Evolutionary conservation across 1,284 basidiomycete genomes (phyloP), one percentile per base, ranked within the genome.

Genomic region (Polyporus tsugae): DNA sequence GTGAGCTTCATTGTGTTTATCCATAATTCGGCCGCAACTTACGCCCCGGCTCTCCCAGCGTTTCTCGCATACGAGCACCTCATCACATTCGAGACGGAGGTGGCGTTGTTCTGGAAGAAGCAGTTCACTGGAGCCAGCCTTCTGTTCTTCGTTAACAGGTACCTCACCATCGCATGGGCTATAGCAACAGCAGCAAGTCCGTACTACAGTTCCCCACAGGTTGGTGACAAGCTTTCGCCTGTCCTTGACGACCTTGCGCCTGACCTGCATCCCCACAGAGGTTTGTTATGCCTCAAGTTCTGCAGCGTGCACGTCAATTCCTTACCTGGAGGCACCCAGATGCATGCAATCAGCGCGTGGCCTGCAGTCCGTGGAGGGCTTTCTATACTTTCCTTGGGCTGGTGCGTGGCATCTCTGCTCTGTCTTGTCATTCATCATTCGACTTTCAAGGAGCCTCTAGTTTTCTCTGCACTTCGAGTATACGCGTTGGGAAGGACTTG

Each of bases 401-500:
- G 22, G 58, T 59, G 11, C 11, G 58, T 59, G 5, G n/a, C 19
- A 25, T 3, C 17, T 1, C 38, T 25, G n/a, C 25, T 11, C 49
- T n/a, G 9, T 52, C 49, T 9, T 29, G 49, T 52, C 49, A 52
- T 9, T 59, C 58, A 13, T 11, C 1, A 17, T 57, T 9, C 9
- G 15, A 19, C 35, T 22, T 38, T 42, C 41, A 22, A 22, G 4
- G 10, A 22, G n/a, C n/a, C 6, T 10, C 22, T 17, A 72, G 71
- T 39, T 2, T 70, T 70, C 46, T 65, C 66, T 1, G 65, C 58
- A 3, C 57, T 70, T 25, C 66, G 68, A 5, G 64, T 61, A 4
- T 65, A 64, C 15, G 71, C 68, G 0, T n/a, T 70, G n/a, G 60
- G 41, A 13, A 46, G 52, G 4, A 42, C 41, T 13, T 38, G 60